phyloP scores from a whole-genome alignment of 768 basidiomycete genomes.

The Pholiota molesta region DNA sequence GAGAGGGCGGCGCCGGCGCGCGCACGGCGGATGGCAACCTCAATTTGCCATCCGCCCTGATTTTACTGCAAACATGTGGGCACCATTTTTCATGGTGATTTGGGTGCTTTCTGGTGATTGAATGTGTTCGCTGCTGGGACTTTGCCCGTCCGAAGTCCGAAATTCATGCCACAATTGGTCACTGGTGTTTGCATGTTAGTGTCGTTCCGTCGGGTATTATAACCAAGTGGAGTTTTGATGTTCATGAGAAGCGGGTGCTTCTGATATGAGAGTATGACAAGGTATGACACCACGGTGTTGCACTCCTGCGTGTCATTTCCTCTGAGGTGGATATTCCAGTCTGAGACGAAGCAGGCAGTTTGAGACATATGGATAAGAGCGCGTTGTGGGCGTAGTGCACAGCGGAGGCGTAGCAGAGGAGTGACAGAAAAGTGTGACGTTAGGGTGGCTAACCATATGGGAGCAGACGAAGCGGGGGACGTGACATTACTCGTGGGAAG shows the following conservation, averaged over 20 bases:
- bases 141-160: background rate
- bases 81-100: background rate
- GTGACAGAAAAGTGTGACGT: background rate
- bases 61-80: background rate
- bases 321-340: background rate
- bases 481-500: constrained; percentile 12
- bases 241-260: constrained; percentile 2
- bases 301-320: background rate
- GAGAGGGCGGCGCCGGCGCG: background rate
- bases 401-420: background rate
- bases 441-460: constrained; percentile 1
- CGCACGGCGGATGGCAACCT: background rate
- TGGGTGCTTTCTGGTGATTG: background rate
- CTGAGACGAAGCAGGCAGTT: background rate
- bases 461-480: background rate
- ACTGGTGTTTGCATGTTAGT: background rate
- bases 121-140: background rate
- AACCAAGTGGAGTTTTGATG: constrained; percentile 1
- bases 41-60: background rate
- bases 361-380: background rate
- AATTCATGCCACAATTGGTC: background rate
- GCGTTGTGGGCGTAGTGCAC: background rate
- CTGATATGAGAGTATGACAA: background rate
- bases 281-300: background rate
- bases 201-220: background rate